Conservation (phyloP, 352 stramenopile species). For the Paralagenidium karlingii region DNA sequence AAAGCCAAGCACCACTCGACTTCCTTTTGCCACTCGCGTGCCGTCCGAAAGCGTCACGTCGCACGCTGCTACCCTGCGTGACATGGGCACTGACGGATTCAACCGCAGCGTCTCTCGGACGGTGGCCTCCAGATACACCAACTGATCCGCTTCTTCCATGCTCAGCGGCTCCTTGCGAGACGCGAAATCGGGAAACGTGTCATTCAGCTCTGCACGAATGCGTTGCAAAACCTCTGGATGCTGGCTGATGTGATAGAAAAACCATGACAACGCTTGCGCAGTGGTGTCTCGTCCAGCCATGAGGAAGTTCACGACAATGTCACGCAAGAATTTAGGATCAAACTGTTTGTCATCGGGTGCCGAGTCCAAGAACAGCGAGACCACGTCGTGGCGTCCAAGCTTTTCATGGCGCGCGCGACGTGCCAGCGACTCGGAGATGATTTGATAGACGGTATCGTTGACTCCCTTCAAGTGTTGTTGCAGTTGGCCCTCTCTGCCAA, state of each 20-base stretch:
- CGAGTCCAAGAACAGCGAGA: slow-evolving; percentile 30
- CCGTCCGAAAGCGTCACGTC: slow-evolving; percentile 50
- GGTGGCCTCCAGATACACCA: slow-evolving; percentile 32
- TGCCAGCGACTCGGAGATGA: slow-evolving; percentile 22
- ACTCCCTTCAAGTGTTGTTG: slow-evolving; percentile 24
- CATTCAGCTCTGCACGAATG: slow-evolving; percentile 27
- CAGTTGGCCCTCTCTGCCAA: slow-evolving; percentile 21
- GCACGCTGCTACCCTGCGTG: slow-evolving; percentile 13
- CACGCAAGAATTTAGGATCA: slow-evolving; percentile 35
- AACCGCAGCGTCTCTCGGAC: slow-evolving; percentile 45
- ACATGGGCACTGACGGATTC: slow-evolving; percentile 29
- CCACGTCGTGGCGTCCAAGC: slow-evolving; percentile 8
- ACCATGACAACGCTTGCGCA: slow-evolving; percentile 54
- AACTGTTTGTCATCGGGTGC: slow-evolving; percentile 4
- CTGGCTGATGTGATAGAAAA: slow-evolving; percentile 37
- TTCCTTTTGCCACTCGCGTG: slow-evolving; percentile 26
- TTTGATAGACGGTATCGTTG: slow-evolving; percentile 27
- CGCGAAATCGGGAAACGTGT: slow-evolving; percentile 13
- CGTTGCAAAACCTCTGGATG: slow-evolving; percentile 35
- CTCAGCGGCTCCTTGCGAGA: slow-evolving; percentile 5
- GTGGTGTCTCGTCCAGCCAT: slow-evolving; percentile 72
- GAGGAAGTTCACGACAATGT: slow-evolving; percentile 73
- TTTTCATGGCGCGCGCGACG: slow-evolving; percentile 10
- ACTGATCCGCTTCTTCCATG: slow-evolving; percentile 19
- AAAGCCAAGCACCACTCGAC: slow-evolving; percentile 18